Evolutionary conservation across 768 basidiomycete genomes (phyloP).

Genomic region (Multifurca ochricompacta): DNA sequence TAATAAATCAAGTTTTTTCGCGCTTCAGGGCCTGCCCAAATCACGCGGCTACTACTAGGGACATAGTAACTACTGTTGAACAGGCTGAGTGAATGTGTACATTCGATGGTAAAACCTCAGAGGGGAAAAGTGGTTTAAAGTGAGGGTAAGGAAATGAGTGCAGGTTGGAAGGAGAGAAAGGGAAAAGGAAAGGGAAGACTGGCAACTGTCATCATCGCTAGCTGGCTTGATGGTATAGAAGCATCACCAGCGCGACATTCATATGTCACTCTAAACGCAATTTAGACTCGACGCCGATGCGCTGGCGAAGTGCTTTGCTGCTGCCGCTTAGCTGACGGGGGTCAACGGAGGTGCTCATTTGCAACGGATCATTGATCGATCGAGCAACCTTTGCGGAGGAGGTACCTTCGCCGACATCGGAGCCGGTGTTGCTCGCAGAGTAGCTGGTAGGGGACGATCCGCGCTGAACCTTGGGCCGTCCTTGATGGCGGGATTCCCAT

Average conservation of each 20-base stretch:
- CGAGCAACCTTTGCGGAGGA: neutral
- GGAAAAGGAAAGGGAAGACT: neutral
- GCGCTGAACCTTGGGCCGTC: neutral
- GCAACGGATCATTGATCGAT: neutral
- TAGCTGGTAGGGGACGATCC: neutral
- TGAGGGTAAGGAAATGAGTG: no score
- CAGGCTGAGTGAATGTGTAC: no score
- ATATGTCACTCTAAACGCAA: neutral
- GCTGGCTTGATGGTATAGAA: neutral
- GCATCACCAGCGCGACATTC: neutral
- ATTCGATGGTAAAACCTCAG: no score
- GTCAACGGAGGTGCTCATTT: constrained; percentile 5
- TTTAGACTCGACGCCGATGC: neutral
- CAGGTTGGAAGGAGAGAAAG: neutral
- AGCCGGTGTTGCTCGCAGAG: neutral
- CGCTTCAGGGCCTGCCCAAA: no score
- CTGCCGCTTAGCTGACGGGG: neutral
- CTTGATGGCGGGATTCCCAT: constrained; percentile 45
- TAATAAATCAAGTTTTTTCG: no score
- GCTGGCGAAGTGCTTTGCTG: constrained; percentile 6
- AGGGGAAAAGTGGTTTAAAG: no score
- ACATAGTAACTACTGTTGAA: no score
- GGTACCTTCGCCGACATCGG: neutral
- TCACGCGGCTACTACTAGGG: no score
- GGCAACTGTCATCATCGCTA: neutral